Evolutionary conservation across 345 rosid species (phyloP), one percentile per base, ranked within the genome.

Genomic region (Aurinia saxatilis): DNA sequence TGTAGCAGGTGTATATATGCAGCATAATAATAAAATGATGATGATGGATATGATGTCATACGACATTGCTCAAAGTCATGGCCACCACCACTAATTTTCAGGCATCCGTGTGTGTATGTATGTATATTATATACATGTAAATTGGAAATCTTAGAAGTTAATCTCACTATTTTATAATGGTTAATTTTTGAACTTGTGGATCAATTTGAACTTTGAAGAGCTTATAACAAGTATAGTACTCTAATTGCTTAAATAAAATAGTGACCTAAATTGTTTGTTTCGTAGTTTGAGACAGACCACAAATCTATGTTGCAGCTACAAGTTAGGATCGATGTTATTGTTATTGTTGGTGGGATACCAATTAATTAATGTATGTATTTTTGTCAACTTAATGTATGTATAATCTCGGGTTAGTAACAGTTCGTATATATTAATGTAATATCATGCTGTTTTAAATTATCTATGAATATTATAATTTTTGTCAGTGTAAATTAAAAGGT

Each of bases 11-110:
- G 55, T 27, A 30, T 51, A 9, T 50, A 63, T 51, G 37, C 30
- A 63, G 8, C 36, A 69, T 45, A 53, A 17, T 30, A 60, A 30
- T 41, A 51, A 42, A 15, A 50, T 15, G 29, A 41, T 59, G 67
- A 52, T 60, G 66, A 68, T 59, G 39, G 15, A 56, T 17, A 54
- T 77, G 74, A 65, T 65, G 77, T 79, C 90, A 81, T 70, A 50
- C 57, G 53, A 68, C 74, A 67, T 75, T 65, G 37, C 63, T 70
- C 80, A 45, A 76, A 78, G 79, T 70, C 77, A 81, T 55, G 78
- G 72, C 51, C 56, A 59, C 57, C 63, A 47, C 13, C 40, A 73
- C 58, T 47, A 42, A 8, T 27, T 45, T 30, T 60, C 8, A 51
- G 54, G 62, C 41, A 60, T 33, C 31, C 41, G 9, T 57, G 5